Percentiles rank a stretch among this genome's conserved stretches.
These are phyloP conservation scores for Chlamydomonas incerta DNA, from an alignment of 139 green algal genomes.

Conservation along the genomic window DNA sequence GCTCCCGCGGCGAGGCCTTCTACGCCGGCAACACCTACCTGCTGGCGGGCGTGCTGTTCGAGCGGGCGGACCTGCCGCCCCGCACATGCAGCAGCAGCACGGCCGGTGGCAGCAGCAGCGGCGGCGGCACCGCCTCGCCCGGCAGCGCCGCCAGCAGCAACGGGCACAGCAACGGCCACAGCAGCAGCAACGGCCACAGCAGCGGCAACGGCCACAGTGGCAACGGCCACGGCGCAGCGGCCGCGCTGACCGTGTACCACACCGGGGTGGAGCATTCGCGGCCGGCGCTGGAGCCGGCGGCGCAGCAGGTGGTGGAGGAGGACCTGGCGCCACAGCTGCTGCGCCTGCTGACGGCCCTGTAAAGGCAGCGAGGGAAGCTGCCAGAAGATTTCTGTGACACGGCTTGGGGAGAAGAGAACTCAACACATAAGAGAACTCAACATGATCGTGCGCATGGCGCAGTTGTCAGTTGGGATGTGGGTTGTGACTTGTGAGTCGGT, in stretches of 20 bases:
- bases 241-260: constrained; percentile 5
- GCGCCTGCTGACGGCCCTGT: constrained; percentile 52
- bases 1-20: constrained; percentile 48
- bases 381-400: not conserved
- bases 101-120: not conserved
- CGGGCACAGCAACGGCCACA: not conserved
- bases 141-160: not conserved
- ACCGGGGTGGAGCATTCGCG: not conserved
- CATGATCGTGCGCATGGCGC: too few relatives aligned
- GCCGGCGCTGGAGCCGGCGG: not conserved
- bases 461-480: too few relatives aligned
- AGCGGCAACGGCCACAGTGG: not conserved
- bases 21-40: constrained; percentile 54
- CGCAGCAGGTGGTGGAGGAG: not conserved
- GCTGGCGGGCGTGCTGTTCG: constrained; percentile 61
- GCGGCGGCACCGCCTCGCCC: not conserved
- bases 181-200: not conserved
- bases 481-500: too few relatives aligned
- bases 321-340: constrained; percentile 53
- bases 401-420: too few relatives aligned
- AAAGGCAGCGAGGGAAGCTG: not conserved
- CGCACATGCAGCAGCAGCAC: not conserved
- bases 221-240: not conserved
- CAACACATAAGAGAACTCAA: too few relatives aligned
- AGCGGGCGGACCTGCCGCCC: constrained; percentile 12